A percentile compares a stretch with the other conserved stretches of the same genome.
phyloP scores from a whole-genome alignment of 768 basidiomycete species.

The Stropharia rugosoannulata region DNA sequence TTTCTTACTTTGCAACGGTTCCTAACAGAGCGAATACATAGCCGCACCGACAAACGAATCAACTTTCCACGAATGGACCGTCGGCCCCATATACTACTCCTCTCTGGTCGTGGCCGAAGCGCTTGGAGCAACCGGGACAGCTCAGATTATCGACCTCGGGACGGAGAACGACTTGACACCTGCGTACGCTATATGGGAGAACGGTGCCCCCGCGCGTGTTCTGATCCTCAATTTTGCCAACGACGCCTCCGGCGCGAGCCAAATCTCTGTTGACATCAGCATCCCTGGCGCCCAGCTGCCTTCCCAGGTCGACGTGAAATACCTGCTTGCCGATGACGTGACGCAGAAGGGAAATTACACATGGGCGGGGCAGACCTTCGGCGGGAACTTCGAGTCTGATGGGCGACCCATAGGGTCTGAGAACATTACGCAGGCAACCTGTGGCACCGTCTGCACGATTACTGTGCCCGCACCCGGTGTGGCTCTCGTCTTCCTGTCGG shows the following conservation, averaged over 20 bases:
- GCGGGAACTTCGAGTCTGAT: constrained; percentile 59
- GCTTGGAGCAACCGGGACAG: constrained; percentile 58
- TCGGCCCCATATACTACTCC: constrained; percentile 73
- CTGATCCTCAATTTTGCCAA: constrained; percentile 72
- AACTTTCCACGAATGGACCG: constrained; percentile 62
- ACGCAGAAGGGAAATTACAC: constrained; percentile 56
- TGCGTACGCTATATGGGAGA: constrained; percentile 73
- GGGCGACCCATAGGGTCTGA: constrained; percentile 56
- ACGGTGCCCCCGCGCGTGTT: constrained; percentile 56
- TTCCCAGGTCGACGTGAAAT: constrained; percentile 58
- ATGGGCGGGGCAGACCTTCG: constrained; percentile 67
- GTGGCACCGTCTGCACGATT: constrained; percentile 53
- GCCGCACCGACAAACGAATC: constrained; percentile 54
- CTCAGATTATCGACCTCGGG: constrained; percentile 36
- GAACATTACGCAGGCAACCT: constrained; percentile 52
- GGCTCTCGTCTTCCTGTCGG: constrained; percentile 66
- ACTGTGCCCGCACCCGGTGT: constrained; percentile 65
- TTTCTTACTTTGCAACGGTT: not conserved
- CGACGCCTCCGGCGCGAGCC: constrained; percentile 56
- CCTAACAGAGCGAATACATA: not conserved
- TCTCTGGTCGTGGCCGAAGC: constrained; percentile 67
- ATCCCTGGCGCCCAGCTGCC: constrained; percentile 42
- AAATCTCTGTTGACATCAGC: constrained; percentile 51
- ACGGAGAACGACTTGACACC: constrained; percentile 41
- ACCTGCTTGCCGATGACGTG: constrained; percentile 47